Evolutionary conservation across 495 filamentous ascomycete genomes (phyloP), one percentile per base, ranked within the genome.

Genomic region (Amniculicola lignicola): DNA sequence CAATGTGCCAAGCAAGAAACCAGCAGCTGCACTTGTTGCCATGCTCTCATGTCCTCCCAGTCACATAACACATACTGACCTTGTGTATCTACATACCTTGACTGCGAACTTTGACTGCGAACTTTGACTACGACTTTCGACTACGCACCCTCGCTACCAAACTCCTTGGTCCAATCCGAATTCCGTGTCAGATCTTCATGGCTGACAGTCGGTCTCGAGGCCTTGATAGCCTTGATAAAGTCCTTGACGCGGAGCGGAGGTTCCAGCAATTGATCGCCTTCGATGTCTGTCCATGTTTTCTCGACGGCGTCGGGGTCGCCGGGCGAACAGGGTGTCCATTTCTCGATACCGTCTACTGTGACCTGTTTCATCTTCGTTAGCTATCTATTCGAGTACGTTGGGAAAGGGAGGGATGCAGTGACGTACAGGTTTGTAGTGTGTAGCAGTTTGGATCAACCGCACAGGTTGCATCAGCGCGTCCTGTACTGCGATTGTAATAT

Each of bases 401-500:
- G 12, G 4, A 14, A 33, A 48, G 12, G 15, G 38, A 12, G 35
- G 36, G 40, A 16, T 11, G 44, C 15, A 14, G 3, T 16, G 5
- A 60, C 69, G 37, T 76, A 93, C 92, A 79, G 87, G 86, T 70
- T 96, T 97, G 73, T 97, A 99, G 74, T 99, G 93, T 52, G 93
- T 99, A 24, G 93, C 93, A 41, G 89, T 95, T 74, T 97, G 92
- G 59, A 99, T 97, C 74, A 95, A 94, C 49, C 93, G 78, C 50
- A 99, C 88, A 0, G 93, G 94, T 66, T 97, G 90, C 93, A 99
- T 99, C 16, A 97, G 75, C 10, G 93, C 93, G 73, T 96, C 90
- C 69, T 99, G 93, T 21, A 97, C 93, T 4, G 88, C 91, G 65
- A 97, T 97, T 66, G 80, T 85, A 67, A 99, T 95, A 82, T 99